phyloP scores from a whole-genome alignment of 306 rosid species.

The Pterocarpus santalinus region DNA sequence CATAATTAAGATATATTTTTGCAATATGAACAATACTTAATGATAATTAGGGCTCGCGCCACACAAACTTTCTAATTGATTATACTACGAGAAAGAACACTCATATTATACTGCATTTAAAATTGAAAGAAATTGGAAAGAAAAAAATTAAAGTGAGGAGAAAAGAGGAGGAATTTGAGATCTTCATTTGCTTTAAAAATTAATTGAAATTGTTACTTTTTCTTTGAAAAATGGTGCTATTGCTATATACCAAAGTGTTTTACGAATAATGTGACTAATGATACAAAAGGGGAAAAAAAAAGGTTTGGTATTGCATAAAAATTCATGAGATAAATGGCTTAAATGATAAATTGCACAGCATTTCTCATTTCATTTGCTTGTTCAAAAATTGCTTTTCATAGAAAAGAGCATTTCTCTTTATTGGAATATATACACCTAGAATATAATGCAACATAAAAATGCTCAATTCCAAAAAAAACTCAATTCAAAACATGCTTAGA shows the following conservation, averaged over 20 bases:
- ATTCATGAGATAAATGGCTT: too few species aligned
- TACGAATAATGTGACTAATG: not conserved
- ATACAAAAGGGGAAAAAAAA: too few species aligned
- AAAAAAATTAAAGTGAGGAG: not conserved
- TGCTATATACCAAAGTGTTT: not conserved
- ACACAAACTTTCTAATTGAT: not conserved
- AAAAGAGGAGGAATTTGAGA: not conserved
- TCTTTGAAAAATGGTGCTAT: not conserved
- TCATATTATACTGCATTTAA: not conserved
- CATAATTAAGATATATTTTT: not conserved
- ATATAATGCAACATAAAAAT: not conserved
- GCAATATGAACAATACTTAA: not conserved
- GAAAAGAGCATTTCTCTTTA: not conserved
- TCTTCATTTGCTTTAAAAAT: too few species aligned
- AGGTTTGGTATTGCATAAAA: too few species aligned
- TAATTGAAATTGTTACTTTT: not conserved
- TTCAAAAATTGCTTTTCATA: not conserved
- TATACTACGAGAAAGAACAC: not conserved
- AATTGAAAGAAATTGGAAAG: not conserved
- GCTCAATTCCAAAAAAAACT: not conserved
- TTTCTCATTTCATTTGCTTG: not conserved
- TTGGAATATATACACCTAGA: not conserved
- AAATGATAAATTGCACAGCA: not conserved
- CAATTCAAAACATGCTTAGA: not conserved
- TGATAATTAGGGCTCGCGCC: not conserved